Evolutionary conservation across 1,284 basidiomycete species (phyloP).

Genomic region (Sanguinoderma infundibulare): DNA sequence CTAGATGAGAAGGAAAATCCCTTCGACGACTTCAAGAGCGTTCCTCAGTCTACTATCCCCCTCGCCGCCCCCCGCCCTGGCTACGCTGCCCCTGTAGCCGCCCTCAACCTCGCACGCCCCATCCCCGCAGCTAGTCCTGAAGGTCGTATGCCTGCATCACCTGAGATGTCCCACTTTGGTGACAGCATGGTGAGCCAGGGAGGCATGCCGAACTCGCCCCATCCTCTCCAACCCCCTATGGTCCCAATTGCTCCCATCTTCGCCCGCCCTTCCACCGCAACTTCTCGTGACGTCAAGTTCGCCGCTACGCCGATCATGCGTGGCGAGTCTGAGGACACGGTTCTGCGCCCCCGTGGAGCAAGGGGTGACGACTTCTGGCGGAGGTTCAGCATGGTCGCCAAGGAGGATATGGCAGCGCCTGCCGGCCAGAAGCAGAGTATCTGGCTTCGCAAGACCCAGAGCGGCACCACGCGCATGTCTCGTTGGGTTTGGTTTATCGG

Average conservation of each 20-base stretch:
- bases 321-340: conserved; percentile 66
- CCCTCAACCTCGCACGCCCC: conserved; percentile 58
- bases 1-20: conserved; percentile 53
- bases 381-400: conserved; percentile 81
- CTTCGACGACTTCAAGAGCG: conserved; percentile 43
- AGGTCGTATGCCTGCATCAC: conserved; percentile 36
- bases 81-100: conserved; percentile 69
- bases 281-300: conserved; percentile 53
- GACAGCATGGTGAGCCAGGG: conserved; percentile 39
- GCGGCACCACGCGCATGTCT: conserved; percentile 52
- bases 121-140: conserved; percentile 44
- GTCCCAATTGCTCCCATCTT: conserved; percentile 81
- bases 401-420: conserved; percentile 56
- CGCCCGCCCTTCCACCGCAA: conserved; percentile 56
- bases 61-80: conserved; percentile 75
- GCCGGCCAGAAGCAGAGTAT: conserved; percentile 54
- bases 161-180: conserved; percentile 47
- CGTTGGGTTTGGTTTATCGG: conserved; percentile 75
- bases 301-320: conserved; percentile 62
- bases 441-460: conserved; percentile 71
- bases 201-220: conserved; percentile 52
- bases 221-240: conserved; percentile 74
- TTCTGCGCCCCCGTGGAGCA: conserved; percentile 67
- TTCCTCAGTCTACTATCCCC: conserved; percentile 42
- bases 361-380: conserved; percentile 85